These are phyloP conservation scores for Nannizzia gypsea DNA, from an alignment of 2,329 filamentous ascomycete genomes.

Conservation along the genomic window DNA sequence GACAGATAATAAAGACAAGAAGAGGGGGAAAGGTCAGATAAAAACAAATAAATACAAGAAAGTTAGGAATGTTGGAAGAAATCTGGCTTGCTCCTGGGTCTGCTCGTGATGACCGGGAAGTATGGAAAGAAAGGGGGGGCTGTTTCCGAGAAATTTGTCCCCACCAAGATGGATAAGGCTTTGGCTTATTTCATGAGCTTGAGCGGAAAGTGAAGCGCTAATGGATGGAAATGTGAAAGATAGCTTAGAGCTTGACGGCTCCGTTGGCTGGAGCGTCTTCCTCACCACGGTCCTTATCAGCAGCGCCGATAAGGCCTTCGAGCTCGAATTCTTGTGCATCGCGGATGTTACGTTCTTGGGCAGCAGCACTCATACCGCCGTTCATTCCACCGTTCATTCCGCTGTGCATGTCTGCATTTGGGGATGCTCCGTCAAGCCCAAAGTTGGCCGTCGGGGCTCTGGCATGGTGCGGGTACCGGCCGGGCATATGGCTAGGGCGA, in stretches of 20 bases:
- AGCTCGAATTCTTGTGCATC: slow-evolving; percentile 92
- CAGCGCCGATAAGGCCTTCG: slow-evolving; percentile 54
- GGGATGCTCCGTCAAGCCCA: not conserved
- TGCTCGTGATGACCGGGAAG: not conserved
- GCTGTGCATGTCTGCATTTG: not conserved
- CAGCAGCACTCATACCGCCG: slow-evolving; percentile 32
- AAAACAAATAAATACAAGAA: not conserved
- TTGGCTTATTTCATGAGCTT: not conserved
- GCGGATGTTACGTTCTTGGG: slow-evolving; percentile 44
- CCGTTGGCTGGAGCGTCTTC: slow-evolving; percentile 17
- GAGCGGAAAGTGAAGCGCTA: not conserved
- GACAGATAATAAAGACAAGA: not conserved
- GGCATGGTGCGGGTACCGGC: slow-evolving; percentile 2
- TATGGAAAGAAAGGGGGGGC: not conserved
- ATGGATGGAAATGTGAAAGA: not conserved
- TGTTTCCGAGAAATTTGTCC: not conserved
- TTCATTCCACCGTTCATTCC: slow-evolving; percentile 31
- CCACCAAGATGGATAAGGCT: not conserved
- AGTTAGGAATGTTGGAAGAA: not conserved
- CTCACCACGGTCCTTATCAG: slow-evolving; percentile 23
- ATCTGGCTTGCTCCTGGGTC: not conserved
- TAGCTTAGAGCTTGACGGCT: not conserved
- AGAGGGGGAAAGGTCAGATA: not conserved
- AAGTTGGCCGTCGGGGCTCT: slow-evolving; percentile 4
- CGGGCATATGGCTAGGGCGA: slow-evolving; percentile 5